Evolutionary conservation across 495 filamentous ascomycete genomes (phyloP).

Genomic region (Tuber magnatum): DNA sequence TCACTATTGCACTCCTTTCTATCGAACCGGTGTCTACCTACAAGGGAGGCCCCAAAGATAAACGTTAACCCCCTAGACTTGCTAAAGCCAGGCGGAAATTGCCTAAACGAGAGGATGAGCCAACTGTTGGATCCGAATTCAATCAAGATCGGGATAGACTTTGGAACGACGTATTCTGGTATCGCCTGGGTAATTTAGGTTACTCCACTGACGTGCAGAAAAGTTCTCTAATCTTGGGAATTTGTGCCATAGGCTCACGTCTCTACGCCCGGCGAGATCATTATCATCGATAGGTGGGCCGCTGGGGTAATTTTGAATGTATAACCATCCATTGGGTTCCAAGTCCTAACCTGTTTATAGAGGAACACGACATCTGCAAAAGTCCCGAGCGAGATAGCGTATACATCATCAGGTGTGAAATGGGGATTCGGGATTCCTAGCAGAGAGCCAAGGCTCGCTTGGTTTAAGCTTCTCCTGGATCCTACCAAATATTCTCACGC

Average conservation of each 20-base stretch:
- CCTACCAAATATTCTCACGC: constrained; percentile 27
- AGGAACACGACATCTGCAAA: constrained; percentile 16
- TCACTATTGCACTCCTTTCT: no score
- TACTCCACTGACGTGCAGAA: not conserved
- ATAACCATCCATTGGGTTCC: not conserved
- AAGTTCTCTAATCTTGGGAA: constrained; percentile 25
- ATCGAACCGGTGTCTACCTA: no score
- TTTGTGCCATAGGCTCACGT: constrained; percentile 17
- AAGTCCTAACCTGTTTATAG: constrained; percentile 10
- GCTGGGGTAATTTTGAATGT: constrained; percentile 14
- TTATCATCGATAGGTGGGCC: constrained; percentile 27
- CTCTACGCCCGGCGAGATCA: constrained; percentile 23
- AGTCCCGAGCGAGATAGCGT: constrained; percentile 27
- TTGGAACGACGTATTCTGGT: constrained; percentile 28
- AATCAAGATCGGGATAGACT: constrained; percentile 33
- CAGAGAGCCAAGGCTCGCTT: constrained; percentile 29
- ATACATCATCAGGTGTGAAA: constrained; percentile 22
- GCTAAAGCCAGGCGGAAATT: not conserved
- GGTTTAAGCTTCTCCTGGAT: constrained; percentile 46
- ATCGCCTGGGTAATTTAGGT: constrained; percentile 26
- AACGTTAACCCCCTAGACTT: not conserved
- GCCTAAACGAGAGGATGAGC: not conserved
- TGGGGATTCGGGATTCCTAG: constrained; percentile 46
- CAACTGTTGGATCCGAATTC: constrained; percentile 7
- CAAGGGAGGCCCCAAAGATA: not conserved